Percentiles rank a stretch among this genome's conserved stretches.
Evolutionary conservation across 2,329 filamentous ascomycete genomes (phyloP).

Genomic region (Neoascochyta sp.): DNA sequence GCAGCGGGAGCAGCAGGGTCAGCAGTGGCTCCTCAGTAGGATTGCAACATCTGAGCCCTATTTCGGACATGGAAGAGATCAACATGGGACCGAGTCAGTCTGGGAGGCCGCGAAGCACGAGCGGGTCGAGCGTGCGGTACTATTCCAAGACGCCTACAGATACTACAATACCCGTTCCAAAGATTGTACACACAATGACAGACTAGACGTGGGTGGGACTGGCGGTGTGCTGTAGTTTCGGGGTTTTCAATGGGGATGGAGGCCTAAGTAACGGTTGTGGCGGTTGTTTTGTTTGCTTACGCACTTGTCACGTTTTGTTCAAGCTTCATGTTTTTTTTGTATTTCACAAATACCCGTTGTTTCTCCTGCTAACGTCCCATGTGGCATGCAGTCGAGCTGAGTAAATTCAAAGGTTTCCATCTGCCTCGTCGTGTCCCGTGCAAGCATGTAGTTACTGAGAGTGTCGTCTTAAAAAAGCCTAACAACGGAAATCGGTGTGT

Average conservation of each 20-base stretch:
- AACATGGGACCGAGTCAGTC: slow-evolving; percentile 14
- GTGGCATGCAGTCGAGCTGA: no score
- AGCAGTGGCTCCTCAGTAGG: no score
- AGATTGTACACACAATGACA: slow-evolving; percentile 29
- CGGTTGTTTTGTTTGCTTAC: not conserved
- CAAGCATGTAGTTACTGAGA: no score
- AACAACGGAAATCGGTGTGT: no score
- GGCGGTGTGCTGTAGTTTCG: no score
- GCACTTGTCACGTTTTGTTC: slow-evolving; percentile 1
- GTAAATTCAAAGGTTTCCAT: no score
- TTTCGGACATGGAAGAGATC: slow-evolving; percentile 14
- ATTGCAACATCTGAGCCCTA: slow-evolving; percentile 24
- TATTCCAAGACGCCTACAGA: slow-evolving; percentile 28
- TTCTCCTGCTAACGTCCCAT: no score
- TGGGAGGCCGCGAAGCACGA: slow-evolving; percentile 25
- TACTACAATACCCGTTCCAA: slow-evolving; percentile 21
- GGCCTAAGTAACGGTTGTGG: no score
- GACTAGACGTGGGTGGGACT: slow-evolving; percentile 4
- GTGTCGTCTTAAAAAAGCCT: no score
- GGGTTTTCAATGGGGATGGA: no score
- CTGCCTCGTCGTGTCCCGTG: no score
- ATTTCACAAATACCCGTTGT: slow-evolving; percentile 10
- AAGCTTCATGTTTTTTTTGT: slow-evolving; percentile 2
- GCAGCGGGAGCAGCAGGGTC: slow-evolving; percentile 19
- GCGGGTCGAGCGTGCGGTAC: slow-evolving; percentile 27